Conservation (phyloP, 2,329 filamentous ascomycete genomes). For the Scytalidium sp. region DNA sequence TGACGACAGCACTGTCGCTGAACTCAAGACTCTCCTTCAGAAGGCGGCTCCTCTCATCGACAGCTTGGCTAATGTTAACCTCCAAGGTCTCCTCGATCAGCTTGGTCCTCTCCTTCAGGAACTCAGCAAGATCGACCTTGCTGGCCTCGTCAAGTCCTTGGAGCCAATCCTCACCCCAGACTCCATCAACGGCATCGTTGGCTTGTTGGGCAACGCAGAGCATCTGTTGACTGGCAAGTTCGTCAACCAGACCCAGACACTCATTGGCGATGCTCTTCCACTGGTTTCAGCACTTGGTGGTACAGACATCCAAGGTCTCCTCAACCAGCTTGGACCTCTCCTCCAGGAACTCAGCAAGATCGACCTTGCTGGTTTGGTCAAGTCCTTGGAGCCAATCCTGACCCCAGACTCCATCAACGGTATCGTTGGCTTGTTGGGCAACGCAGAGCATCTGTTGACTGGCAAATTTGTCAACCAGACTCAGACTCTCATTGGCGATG, state of each 20-base stretch:
- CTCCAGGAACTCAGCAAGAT: constrained; percentile 23
- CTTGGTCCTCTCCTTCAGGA: constrained; percentile 29
- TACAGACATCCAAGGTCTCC: constrained; percentile 29
- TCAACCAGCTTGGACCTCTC: constrained; percentile 33
- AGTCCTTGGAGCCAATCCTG: neutral
- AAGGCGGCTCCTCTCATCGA: constrained; percentile 29
- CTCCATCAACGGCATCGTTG: neutral
- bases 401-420: neutral
- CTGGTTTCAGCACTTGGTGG: constrained; percentile 23
- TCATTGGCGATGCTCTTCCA: neutral
- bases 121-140: constrained; percentile 32
- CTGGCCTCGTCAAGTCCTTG: constrained; percentile 23
- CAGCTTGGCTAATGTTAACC: constrained; percentile 30
- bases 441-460: neutral
- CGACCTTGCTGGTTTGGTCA: constrained; percentile 13
- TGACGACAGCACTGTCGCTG: constrained; percentile 2
- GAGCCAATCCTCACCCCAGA: neutral
- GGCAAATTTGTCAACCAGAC: neutral
- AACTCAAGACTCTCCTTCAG: constrained; percentile 15
- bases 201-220: neutral
- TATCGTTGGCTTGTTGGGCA: neutral
- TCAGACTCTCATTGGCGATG: neutral
- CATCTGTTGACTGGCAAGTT: neutral
- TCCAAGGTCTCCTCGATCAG: constrained; percentile 28
- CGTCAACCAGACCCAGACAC: neutral